Evolutionary conservation across 1,139 yeast genomes (phyloP), one percentile per base, ranked within the genome.

Genomic region (Arxiozyma slooffiae): DNA sequence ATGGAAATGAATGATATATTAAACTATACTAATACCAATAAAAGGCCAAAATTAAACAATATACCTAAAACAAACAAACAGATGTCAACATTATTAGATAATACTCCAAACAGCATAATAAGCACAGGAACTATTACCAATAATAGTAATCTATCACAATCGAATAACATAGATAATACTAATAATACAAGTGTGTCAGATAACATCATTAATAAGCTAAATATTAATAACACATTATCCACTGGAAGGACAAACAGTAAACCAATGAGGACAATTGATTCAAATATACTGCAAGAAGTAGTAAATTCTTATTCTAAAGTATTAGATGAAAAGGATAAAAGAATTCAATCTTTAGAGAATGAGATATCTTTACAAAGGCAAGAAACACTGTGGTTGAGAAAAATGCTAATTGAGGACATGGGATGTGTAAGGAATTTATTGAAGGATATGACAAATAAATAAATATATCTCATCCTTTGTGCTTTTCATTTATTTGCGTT

Each of bases 341-440:
- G 66, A 46, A 63, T 66, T 23, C 49, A 51, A 38, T 60, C 59
- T 23, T 55, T 66, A 21, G 65, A 64, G 47, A 53, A 59, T 38
- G 68, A 64, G 41, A 50, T 66, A 7, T 62, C 62, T 40, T 46
- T 60, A 38, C 67, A 66, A 52, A 54, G 66, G 44, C 66, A 64
- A 50, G 69, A 66, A 49, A 60, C 64, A 3, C 54, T 57, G 46
- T 64, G 68, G 69, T 49, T 66, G 41, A 57, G 67, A 43, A 66
- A 64, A 50, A 57, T 66, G 60, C 54, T 66, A 21, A 61, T 64
- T 43, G 69, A 66, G 48, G 69, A 66, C 45, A 60, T 66, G 66
- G 67, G 67, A 9, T 62, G 62, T 52, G 59, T 66, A 5, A 57
- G 68, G 48, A 62, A 60, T 45, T 52, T 57, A 48, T 53, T 64